A percentile compares a stretch with the other conserved stretches of the same genome.
Conservation (phyloP, 257 asterid genomes). For the Anisodus tanguticus region DNA sequence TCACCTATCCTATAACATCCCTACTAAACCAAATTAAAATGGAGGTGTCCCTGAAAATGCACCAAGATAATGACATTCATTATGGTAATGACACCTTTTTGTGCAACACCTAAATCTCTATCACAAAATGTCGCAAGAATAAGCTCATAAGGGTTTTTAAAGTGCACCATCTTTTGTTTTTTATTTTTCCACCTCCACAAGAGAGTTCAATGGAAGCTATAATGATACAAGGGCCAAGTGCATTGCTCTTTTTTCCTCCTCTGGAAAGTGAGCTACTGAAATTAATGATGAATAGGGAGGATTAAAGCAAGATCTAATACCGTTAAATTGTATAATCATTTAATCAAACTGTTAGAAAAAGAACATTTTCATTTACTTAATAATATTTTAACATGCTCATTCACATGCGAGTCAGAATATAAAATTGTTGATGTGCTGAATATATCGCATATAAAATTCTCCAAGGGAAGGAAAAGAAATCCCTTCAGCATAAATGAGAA, state of each 20-base stretch:
- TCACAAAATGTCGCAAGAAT: not conserved
- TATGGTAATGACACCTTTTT: not conserved
- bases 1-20: not conserved
- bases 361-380: not conserved
- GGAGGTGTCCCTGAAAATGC: not conserved
- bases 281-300: not conserved
- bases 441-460: too few species aligned
- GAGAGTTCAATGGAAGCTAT: slow-evolving; percentile 14
- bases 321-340: not conserved
- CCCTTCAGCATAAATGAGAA: too few species aligned
- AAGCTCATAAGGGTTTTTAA: too few species aligned
- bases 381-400: not conserved
- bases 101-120: not conserved
- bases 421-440: too few species aligned
- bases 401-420: not conserved
- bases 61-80: not conserved
- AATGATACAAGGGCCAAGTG: not conserved
- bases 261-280: not conserved
- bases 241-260: not conserved
- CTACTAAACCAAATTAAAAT: not conserved
- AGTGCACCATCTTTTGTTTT: not conserved
- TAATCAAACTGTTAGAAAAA: not conserved
- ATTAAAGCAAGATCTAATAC: not conserved
- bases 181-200: not conserved
- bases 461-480: too few species aligned